Evolutionary conservation across 2,329 filamentous ascomycete species (phyloP).

Genomic region (Cladosporium phlei): DNA sequence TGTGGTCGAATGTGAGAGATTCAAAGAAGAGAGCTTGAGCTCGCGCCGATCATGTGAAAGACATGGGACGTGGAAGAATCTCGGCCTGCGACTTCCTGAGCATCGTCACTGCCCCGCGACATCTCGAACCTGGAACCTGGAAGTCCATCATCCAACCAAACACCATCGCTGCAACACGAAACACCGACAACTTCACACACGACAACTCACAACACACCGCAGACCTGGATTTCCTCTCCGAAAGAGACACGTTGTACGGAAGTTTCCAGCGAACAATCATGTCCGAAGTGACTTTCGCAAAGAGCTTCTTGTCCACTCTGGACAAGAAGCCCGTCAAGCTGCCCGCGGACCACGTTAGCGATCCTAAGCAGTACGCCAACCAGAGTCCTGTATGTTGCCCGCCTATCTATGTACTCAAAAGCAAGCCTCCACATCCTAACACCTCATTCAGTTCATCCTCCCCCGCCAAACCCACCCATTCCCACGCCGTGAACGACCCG

Average conservation of each 20-base stretch:
- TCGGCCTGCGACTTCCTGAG: not conserved
- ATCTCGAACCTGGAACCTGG: not conserved
- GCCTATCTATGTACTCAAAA: not conserved
- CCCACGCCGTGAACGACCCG: conserved; percentile 42
- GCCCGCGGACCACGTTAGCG: conserved; percentile 83
- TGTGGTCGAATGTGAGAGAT: too few species aligned
- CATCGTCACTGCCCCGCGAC: conserved; percentile 5
- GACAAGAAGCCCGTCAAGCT: conserved; percentile 77
- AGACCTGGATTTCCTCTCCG: conserved; percentile 13
- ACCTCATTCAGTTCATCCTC: conserved; percentile 58
- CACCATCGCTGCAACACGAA: not conserved
- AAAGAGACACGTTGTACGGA: conserved; percentile 23
- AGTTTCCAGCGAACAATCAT: conserved; percentile 59
- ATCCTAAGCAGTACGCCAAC: conserved; percentile 71
- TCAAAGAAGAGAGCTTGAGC: not conserved
- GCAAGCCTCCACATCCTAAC: not conserved
- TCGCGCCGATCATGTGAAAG: conserved; percentile 4
- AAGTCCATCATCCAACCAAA: not conserved
- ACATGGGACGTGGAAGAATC: not conserved
- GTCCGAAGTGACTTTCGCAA: conserved; percentile 73
- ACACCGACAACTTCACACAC: not conserved
- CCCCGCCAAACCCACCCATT: conserved; percentile 55
- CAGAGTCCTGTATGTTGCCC: conserved; percentile 63
- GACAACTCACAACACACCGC: not conserved
- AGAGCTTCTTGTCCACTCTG: conserved; percentile 73